Percentiles rank a stretch among this genome's conserved stretches.
Evolutionary conservation across 352 stramenopile genomes (phyloP).

Genomic region (Globisporangium sylvaticum): DNA sequence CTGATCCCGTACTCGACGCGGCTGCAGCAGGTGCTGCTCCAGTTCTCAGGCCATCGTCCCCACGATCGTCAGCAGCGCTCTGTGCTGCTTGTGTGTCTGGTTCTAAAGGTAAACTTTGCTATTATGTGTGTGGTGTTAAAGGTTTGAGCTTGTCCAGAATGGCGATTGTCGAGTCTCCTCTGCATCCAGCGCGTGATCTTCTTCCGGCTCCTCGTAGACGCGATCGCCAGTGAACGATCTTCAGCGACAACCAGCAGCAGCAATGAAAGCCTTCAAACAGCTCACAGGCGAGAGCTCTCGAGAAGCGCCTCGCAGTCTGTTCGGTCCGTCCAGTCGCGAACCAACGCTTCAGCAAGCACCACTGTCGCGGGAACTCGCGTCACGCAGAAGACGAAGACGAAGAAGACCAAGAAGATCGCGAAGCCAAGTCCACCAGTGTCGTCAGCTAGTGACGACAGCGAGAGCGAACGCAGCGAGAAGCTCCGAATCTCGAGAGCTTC

Average conservation of each 20-base stretch:
- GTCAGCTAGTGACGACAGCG: neutral
- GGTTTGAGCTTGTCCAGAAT: constrained; percentile 37
- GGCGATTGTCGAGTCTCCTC: constrained; percentile 43
- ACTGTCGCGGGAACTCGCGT: neutral
- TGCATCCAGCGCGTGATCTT: constrained; percentile 51
- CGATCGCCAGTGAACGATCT: constrained; percentile 24
- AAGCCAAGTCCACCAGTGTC: neutral
- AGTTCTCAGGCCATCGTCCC: constrained; percentile 21
- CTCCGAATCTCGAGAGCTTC: neutral
- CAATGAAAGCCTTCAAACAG: neutral
- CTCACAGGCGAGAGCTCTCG: neutral
- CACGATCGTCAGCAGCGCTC: neutral
- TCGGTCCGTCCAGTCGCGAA: constrained; percentile 7
- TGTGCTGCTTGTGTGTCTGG: neutral
- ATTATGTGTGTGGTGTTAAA: constrained; percentile 7
- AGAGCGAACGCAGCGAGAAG: neutral
- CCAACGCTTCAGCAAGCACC: neutral
- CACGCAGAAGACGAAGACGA: neutral
- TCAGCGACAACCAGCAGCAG: neutral
- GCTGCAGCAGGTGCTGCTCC: constrained; percentile 40
- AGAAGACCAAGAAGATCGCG: neutral
- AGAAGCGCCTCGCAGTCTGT: neutral
- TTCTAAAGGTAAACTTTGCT: neutral
- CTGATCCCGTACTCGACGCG: constrained; percentile 32
- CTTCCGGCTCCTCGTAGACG: constrained; percentile 47